Evolutionary conservation across 1,139 yeast genomes (phyloP).

Genomic region (Meyerozyma carpophila): DNA sequence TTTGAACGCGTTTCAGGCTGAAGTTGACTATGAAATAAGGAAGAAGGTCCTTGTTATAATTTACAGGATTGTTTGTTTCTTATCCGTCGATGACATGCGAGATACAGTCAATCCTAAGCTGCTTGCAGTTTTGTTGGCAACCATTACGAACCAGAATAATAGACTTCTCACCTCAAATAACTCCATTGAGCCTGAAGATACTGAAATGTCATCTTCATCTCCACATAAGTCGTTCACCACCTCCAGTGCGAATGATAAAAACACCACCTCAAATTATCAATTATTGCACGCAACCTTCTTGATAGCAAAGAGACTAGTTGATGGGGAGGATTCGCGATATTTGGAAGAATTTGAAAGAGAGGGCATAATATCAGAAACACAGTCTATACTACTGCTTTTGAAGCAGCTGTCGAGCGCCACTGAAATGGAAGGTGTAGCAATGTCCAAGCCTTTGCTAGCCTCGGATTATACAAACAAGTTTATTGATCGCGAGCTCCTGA

Average conservation of each 20-base stretch:
- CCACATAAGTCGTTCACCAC: background rate
- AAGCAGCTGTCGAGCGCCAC: slow-evolving; percentile 5
- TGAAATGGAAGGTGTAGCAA: slow-evolving; percentile 1
- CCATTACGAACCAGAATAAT: slow-evolving; percentile 62
- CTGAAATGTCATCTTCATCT: background rate
- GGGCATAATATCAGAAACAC: slow-evolving; percentile 50
- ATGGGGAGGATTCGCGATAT: slow-evolving; percentile 39
- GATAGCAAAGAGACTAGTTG: slow-evolving; percentile 41
- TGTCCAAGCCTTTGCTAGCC: background rate
- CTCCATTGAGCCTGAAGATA: slow-evolving; percentile 3
- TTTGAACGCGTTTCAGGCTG: slow-evolving; percentile 66
- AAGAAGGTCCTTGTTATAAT: slow-evolving; percentile 54
- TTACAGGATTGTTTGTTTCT: slow-evolving; percentile 44
- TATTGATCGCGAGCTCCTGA: slow-evolving; percentile 29
- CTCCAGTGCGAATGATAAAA: slow-evolving; percentile 3
- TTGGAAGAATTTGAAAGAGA: slow-evolving; percentile 58
- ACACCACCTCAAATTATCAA: slow-evolving; percentile 14
- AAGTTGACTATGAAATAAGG: slow-evolving; percentile 66
- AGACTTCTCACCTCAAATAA: background rate
- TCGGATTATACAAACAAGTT: slow-evolving; percentile 18
- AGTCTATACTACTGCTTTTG: slow-evolving; percentile 10
- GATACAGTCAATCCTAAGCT: slow-evolving; percentile 16
- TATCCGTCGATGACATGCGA: slow-evolving; percentile 7
- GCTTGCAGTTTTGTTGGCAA: slow-evolving; percentile 52
- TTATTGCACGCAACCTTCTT: slow-evolving; percentile 53